These are phyloP conservation scores for Coemansia sp. DNA, from an alignment of 192 early-diverging fungal genomes.

Conservation along the genomic window DNA sequence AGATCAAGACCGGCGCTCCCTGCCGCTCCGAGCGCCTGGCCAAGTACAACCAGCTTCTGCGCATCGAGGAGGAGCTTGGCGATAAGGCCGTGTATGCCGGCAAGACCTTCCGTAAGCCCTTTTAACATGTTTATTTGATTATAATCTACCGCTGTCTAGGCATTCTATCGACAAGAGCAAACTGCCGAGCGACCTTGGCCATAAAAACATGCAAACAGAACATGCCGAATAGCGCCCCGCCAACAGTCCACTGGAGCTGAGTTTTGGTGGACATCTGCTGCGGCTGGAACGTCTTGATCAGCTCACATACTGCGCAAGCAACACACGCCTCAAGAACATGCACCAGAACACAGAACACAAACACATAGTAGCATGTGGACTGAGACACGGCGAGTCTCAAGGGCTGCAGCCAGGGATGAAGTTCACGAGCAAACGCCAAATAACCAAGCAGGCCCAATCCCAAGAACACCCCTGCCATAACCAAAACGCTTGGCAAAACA, in stretches of 20 bases:
- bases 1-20: slow-evolving; percentile 99
- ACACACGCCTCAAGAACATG: slow-evolving; percentile 26
- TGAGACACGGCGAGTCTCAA: slow-evolving; percentile 13
- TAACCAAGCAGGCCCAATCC: slow-evolving; percentile 8
- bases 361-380: slow-evolving; percentile 21
- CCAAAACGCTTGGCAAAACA: slow-evolving; percentile 3
- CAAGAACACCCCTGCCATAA: slow-evolving; percentile 13
- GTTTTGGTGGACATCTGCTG: slow-evolving; percentile 28
- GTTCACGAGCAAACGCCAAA: slow-evolving; percentile 8
- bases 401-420: slow-evolving; percentile 25
- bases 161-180: slow-evolving; percentile 25
- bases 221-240: slow-evolving; percentile 29
- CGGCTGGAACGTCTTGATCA: slow-evolving; percentile 47
- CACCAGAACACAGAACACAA: slow-evolving; percentile 8
- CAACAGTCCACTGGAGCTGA: slow-evolving; percentile 46
- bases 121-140: slow-evolving; percentile 22
- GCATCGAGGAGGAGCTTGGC: slow-evolving; percentile 97
- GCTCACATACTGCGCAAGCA: slow-evolving; percentile 29
- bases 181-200: slow-evolving; percentile 23
- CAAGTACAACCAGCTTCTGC: slow-evolving; percentile 98
- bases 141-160: not conserved
- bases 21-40: slow-evolving; percentile 95
- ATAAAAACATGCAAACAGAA: slow-evolving; percentile 31
- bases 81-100: slow-evolving; percentile 92
- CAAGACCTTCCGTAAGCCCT: slow-evolving; percentile 79